Conservation (phyloP, 1,139 yeast species). For the Pichia sp. region DNA sequence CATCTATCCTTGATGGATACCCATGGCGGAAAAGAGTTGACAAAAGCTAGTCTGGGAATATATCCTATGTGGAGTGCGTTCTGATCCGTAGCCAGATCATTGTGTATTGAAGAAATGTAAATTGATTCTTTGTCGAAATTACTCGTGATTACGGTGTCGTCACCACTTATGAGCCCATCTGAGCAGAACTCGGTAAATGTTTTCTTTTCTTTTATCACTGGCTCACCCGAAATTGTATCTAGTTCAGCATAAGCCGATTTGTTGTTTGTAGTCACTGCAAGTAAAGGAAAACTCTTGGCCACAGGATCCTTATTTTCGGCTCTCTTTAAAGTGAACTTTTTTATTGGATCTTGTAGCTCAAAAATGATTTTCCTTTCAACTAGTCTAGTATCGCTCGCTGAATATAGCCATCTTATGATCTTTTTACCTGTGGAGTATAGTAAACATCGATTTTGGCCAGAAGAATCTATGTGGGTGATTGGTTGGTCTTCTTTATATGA, state of each 20-base stretch:
- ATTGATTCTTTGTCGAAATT: not conserved
- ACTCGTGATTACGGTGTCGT: not conserved
- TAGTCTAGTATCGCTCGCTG: not conserved
- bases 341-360: not conserved
- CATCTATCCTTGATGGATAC: not conserved
- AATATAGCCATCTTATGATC: not conserved
- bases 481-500: not conserved
- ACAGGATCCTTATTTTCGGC: not conserved
- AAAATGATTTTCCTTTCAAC: not conserved
- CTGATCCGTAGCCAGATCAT: not conserved
- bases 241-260: not conserved
- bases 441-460: not conserved
- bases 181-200: not conserved
- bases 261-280: not conserved
- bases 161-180: not conserved
- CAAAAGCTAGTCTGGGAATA: conserved; percentile 40
- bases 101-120: not conserved
- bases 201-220: not conserved
- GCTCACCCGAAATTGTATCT: not conserved
- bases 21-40: conserved; percentile 40
- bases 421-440: not conserved
- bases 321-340: not conserved
- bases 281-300: not conserved
- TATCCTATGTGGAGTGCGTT: conserved; percentile 27
- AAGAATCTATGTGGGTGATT: not conserved